Conservation (phyloP, 2,329 filamentous ascomycete genomes). For the Xylariaceae sp. region DNA sequence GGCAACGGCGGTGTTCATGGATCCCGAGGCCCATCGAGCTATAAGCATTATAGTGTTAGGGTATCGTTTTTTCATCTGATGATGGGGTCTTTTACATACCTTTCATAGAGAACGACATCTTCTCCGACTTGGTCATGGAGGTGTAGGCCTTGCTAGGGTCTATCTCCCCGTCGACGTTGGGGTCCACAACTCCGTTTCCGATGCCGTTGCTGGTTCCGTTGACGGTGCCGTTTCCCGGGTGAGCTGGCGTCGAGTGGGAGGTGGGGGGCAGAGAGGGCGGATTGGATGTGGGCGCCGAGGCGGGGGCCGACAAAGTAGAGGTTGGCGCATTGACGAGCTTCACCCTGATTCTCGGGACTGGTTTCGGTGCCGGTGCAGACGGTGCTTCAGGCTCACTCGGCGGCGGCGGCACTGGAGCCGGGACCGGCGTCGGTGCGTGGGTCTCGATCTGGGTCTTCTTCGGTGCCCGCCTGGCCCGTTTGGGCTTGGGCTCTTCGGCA, state of each 20-base stretch:
- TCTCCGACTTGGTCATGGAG: constrained; percentile 66
- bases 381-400: constrained; percentile 10
- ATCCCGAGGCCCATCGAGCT: constrained; percentile 64
- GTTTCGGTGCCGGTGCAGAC: constrained; percentile 26
- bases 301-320: constrained; percentile 6
- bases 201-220: constrained; percentile 35
- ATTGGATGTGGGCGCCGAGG: constrained; percentile 19
- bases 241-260: constrained; percentile 13
- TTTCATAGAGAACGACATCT: constrained; percentile 69
- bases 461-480: constrained; percentile 32
- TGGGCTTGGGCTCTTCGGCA: constrained; percentile 33
- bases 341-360: constrained; percentile 39
- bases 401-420: constrained; percentile 15
- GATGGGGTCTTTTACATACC: constrained; percentile 51
- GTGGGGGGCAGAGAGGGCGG: constrained; percentile 23
- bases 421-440: constrained; percentile 16
- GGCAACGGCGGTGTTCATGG: constrained; percentile 62
- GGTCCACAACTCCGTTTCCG: constrained; percentile 19
- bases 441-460: constrained; percentile 34
- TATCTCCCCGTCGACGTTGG: constrained; percentile 25
- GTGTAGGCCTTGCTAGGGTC: constrained; percentile 57
- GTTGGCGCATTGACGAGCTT: constrained; percentile 35
- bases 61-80: not conserved
- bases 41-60: constrained; percentile 30
- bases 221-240: constrained; percentile 15